Evolutionary conservation across 1,284 basidiomycete genomes (phyloP), one percentile per base, ranked within the genome.

Genomic region (Ceratobasidium sp.): DNA sequence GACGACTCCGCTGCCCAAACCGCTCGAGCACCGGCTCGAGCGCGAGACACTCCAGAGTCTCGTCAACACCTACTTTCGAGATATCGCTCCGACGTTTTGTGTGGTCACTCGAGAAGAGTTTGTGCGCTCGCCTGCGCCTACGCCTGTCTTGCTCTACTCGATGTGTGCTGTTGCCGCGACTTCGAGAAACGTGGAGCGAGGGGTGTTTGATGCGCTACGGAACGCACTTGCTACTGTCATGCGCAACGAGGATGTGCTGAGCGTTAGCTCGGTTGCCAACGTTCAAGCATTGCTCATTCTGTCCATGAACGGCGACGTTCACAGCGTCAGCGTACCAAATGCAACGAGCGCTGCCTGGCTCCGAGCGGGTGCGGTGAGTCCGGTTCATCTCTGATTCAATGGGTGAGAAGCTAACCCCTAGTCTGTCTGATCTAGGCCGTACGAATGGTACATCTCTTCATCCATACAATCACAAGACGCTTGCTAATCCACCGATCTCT

Each of bases 121-220:
- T 57, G 81, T 83, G 18, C 87, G 82, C 23, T 74, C 82, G 65
- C 84, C 87, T 32, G 89, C 88, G 10, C 92, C 93, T 0, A 85
- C 92, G 16, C 91, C 93, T 1, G 85, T 96, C 46, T 82, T 98
- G 73, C 86, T 98, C 28, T 97, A 98, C 80, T 90, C 93, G 45
- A 95, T 98, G 79, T 97, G 95, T 80, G 89, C 94, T 43, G 89
- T 97, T 26, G 92, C 95, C 3, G 94, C 96, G 12, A 90, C 94
- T 48, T 86, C 91, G 72, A 87, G 96, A 62, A 89, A 94, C 70
- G 90, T 94, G 3, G 92, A 95, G 0, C 90, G 92, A 76, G 85
- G 87, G 67, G 87, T 96, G 16, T 96, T 96, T 78, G 90, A 94
- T 77, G 88, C 89, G 8, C 89, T 98, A 43, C 88, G 95, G 71